Evolutionary conservation across 345 rosid genomes (phyloP).

Genomic region (Salix udensis): DNA sequence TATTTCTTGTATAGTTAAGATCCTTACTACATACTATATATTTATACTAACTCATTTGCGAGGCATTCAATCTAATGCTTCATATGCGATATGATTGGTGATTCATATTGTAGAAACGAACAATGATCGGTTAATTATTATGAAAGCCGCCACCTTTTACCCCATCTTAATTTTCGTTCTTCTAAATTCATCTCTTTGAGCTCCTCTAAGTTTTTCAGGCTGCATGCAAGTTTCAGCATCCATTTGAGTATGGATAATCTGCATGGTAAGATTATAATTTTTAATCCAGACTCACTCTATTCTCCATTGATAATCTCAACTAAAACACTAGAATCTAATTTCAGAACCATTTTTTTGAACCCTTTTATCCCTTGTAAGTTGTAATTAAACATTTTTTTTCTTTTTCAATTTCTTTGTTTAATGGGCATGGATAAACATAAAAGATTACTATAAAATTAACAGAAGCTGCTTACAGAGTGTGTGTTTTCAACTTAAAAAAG

Average conservation of each 20-base stretch:
- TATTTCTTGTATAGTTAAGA: slow-evolving; percentile 11
- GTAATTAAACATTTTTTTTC: too few relatives aligned
- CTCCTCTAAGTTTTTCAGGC: neutral
- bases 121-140: slow-evolving; percentile 19
- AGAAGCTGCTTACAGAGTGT: too few relatives aligned
- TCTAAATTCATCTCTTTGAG: neutral
- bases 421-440: too few relatives aligned
- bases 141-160: slow-evolving; percentile 5
- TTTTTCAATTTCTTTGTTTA: neutral
- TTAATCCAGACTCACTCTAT: too few relatives aligned
- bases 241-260: neutral
- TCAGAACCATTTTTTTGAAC: too few relatives aligned
- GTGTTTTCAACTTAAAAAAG: too few relatives aligned
- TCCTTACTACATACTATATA: neutral
- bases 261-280: too few relatives aligned
- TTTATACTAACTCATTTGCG: slow-evolving; percentile 26
- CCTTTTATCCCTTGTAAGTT: too few relatives aligned
- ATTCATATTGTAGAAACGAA: slow-evolving; percentile 32
- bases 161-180: neutral
- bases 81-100: slow-evolving; percentile 24
- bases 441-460: too few relatives aligned
- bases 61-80: slow-evolving; percentile 28
- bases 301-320: too few relatives aligned
- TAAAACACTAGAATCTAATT: too few relatives aligned
- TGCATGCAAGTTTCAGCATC: neutral